Base-by-base conservation (phyloP, 106 monocot genomes). In the Cymbidium sinense region DNA sequence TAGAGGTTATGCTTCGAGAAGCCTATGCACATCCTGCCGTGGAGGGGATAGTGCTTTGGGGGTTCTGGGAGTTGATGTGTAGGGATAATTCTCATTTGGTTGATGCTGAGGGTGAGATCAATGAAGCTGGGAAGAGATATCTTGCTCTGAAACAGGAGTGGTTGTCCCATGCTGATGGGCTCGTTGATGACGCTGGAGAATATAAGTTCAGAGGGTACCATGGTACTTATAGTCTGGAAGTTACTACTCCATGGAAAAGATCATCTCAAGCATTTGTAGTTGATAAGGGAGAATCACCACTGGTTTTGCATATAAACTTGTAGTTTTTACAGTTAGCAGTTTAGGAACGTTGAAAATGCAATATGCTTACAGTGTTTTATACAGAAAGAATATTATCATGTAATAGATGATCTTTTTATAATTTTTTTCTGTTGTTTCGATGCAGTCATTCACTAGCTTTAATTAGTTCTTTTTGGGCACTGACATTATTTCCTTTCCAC, bases 21-120 rank as follows among this genome's bases (percentile, higher is more conserved):
- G 87, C 89, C 11, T 96, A 83, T 78, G 93, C 96, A 2, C 96
- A 96, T 80, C 91, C 93, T 47, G 81, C 86, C 0, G 96, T 96
- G 18, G 96, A 86, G 80, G 96, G 96, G 29, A 80, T 96, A 29
- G 62, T 96, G 39, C 75, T 96, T 17, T 96, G 93, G 96, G 96
- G 96, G 51, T 91, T 89, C 50, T 96, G 89, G 96, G 96, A 96
- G 67, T 74, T 87, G 70, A 96, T 88, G 87, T 93, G 79, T 35
- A 82, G 91, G 70, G 89, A 93, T 11, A 41, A 88, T 52, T 82
- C 89, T 80, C 93, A 96, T 43, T 77, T 96, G 77, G 83, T 93
- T 50, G 84, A 91, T 78, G 93, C 93, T 43, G 93, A 96, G 74
- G 93, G 96, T 2, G 82, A 76, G 9, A 78, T 93, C 34, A 96